Evolutionary conservation across 164 flowering plant species (phyloP).

Genomic region (Vitis amurensis): DNA sequence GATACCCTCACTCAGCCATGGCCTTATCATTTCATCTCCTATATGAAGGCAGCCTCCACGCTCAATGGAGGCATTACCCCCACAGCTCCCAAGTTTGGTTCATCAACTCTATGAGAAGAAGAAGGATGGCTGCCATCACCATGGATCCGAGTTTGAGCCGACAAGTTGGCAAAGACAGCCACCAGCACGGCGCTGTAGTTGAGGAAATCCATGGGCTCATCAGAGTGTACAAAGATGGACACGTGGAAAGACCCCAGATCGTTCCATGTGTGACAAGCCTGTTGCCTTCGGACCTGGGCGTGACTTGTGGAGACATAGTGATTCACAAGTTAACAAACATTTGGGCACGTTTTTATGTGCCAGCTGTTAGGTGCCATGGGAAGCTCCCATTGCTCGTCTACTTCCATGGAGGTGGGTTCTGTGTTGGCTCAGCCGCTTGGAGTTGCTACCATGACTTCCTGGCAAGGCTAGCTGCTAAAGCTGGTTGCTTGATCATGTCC

Average conservation of each 20-base stretch:
- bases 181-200: constrained; percentile 27
- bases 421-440: constrained; percentile 66
- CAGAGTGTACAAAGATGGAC: constrained; percentile 55
- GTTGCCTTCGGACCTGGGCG: constrained; percentile 31
- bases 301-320: constrained; percentile 41
- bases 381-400: constrained; percentile 47
- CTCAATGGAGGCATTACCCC: background rate
- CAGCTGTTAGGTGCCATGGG: constrained; percentile 19
- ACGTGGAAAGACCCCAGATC: constrained; percentile 50
- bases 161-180: constrained; percentile 15
- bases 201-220: constrained; percentile 50
- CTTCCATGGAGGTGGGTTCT: constrained; percentile 72
- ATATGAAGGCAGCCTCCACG: constrained; percentile 3
- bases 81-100: too few species aligned
- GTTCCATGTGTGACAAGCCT: constrained; percentile 36
- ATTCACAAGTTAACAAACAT: constrained; percentile 39
- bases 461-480: constrained; percentile 29
- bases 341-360: constrained; percentile 54
- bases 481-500: constrained; percentile 41
- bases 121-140: constrained; percentile 40
- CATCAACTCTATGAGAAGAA: constrained; percentile 11
- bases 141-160: constrained; percentile 29
- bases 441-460: constrained; percentile 59
- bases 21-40: background rate
- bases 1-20: background rate